Percentiles rank a stretch among this genome's conserved stretches.
phyloP scores from a whole-genome alignment of 495 filamentous ascomycete species.

The Podospora didyma region DNA sequence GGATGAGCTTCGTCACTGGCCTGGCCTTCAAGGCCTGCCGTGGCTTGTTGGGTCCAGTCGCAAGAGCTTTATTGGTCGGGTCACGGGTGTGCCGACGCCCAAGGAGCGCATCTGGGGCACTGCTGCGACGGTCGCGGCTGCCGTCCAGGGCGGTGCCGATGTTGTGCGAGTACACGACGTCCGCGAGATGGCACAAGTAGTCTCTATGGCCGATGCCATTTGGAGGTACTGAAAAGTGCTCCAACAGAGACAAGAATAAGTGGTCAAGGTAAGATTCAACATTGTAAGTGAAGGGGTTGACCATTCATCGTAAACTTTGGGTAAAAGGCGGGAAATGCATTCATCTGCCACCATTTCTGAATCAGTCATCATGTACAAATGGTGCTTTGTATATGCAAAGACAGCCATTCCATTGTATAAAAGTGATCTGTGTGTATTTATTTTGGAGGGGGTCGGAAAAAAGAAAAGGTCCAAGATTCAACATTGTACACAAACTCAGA shows the following conservation, averaged over 20 bases:
- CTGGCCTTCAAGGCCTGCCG: slow-evolving; percentile 67
- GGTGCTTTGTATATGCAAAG: too few species aligned
- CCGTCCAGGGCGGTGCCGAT: slow-evolving; percentile 89
- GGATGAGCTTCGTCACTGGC: slow-evolving; percentile 54
- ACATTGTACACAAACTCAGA: too few species aligned
- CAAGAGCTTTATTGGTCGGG: slow-evolving; percentile 81
- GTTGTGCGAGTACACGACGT: slow-evolving; percentile 95
- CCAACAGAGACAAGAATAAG: neutral
- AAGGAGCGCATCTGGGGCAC: slow-evolving; percentile 76
- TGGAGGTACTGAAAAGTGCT: slow-evolving; percentile 51
- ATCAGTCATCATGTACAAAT: too few species aligned
- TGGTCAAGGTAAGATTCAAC: too few species aligned
- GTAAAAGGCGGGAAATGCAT: too few species aligned
- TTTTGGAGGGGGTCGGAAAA: too few species aligned
- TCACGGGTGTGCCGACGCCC: slow-evolving; percentile 65
- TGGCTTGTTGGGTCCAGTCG: slow-evolving; percentile 90
- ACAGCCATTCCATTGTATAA: too few species aligned
- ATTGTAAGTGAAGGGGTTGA: too few species aligned
- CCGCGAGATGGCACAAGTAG: slow-evolving; percentile 80
- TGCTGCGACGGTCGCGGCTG: slow-evolving; percentile 80
- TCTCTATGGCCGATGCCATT: slow-evolving; percentile 87
- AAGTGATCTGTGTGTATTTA: too few species aligned
- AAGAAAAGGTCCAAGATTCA: too few species aligned
- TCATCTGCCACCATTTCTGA: too few species aligned
- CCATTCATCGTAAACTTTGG: too few species aligned